Conservation (phyloP, 768 basidiomycete genomes). For the Dentipellis sp. region DNA sequence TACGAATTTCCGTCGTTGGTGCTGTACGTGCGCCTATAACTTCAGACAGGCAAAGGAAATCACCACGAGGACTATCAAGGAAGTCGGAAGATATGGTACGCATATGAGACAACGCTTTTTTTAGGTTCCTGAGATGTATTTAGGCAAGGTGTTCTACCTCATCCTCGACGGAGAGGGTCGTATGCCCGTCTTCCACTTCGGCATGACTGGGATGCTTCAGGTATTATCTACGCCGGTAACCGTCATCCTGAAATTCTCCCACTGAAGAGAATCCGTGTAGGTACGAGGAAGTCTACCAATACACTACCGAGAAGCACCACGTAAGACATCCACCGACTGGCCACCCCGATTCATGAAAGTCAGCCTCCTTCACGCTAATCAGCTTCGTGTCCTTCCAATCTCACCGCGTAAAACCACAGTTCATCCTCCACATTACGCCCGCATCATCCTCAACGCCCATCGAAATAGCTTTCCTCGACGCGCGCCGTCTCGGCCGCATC, state of each 20-base stretch:
- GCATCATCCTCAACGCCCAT: conserved; percentile 23
- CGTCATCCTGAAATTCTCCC: background rate
- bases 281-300: conserved; percentile 39
- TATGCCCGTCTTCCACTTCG: conserved; percentile 69
- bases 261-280: conserved; percentile 19
- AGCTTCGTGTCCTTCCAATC: background rate
- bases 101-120: background rate
- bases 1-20: conserved; percentile 25
- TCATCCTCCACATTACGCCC: conserved; percentile 45
- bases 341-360: conserved; percentile 65
- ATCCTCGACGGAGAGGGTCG: conserved; percentile 50
- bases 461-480: conserved; percentile 64
- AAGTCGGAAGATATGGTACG: conserved; percentile 47
- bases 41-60: conserved; percentile 43
- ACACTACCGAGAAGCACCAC: conserved; percentile 40
- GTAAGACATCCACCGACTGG: conserved; percentile 38
- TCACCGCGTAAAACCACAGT: conserved; percentile 26
- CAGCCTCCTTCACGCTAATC: background rate
- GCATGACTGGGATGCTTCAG: conserved; percentile 82
- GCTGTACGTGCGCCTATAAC: conserved; percentile 2
- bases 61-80: conserved; percentile 34
- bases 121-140: background rate
- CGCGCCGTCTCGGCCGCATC: conserved; percentile 62
- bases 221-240: too few relatives aligned
- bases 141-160: conserved; percentile 62